phyloP scores from a whole-genome alignment of 441 rosid species.

The Pelargonium myrrhifolium region DNA sequence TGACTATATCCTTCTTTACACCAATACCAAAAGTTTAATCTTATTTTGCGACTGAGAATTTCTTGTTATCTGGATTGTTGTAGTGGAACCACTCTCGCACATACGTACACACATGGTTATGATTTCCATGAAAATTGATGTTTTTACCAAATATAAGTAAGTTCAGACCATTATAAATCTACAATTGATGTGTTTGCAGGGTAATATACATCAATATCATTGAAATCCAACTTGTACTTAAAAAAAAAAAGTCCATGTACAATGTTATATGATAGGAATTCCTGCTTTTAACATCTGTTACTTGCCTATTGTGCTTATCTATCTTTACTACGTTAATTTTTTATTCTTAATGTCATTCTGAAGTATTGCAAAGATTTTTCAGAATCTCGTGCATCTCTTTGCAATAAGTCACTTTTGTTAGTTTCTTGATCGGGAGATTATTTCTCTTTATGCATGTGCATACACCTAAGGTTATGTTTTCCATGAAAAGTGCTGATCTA shows the following conservation, averaged over 20 bases:
- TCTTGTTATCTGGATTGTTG: background rate
- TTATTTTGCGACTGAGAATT: background rate
- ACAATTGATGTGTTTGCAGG: background rate
- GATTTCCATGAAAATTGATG: background rate
- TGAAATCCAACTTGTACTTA: background rate
- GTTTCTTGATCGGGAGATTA: background rate
- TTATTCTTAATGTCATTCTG: background rate
- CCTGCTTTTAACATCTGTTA: background rate
- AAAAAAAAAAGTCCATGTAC: background rate
- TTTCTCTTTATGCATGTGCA: background rate
- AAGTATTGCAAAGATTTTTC: background rate
- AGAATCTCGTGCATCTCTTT: background rate
- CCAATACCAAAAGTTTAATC: too few species aligned
- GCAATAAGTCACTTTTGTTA: background rate
- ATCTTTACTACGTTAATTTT: background rate
- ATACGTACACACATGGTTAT: background rate
- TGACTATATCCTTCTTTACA: background rate
- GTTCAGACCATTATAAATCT: background rate
- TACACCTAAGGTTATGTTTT: background rate
- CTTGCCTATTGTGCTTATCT: background rate
- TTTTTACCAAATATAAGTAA: constrained; percentile 13
- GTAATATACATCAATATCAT: background rate
- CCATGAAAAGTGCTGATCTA: background rate
- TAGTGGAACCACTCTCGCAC: background rate
- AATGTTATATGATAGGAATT: background rate